These are phyloP conservation scores for Davidsoniella eucalypti DNA, from an alignment of 2,329 filamentous ascomycete species.

Conservation along the genomic window DNA sequence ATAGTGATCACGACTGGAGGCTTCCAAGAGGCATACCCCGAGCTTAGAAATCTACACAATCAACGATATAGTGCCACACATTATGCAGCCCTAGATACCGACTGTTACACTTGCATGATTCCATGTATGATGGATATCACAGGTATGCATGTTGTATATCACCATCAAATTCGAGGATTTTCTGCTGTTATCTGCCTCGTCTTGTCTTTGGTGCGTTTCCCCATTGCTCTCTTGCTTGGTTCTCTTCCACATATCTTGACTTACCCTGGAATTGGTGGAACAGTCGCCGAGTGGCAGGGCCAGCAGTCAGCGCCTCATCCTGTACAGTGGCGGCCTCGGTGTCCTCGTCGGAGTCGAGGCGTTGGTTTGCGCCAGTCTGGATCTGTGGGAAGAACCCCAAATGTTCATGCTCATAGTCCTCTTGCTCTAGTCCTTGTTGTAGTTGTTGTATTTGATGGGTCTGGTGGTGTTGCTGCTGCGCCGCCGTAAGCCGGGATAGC, in stretches of 20 bases:
- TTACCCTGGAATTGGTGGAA: conserved; percentile 10
- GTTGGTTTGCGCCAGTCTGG: background rate
- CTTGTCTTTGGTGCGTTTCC: too few species aligned
- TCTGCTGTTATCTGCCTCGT: too few species aligned
- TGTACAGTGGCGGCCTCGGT: conserved; percentile 1
- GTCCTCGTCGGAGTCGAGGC: conserved; percentile 2
- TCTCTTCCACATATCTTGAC: background rate
- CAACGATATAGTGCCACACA: too few species aligned
- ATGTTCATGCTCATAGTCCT: background rate
- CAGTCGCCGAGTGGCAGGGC: conserved; percentile 3
- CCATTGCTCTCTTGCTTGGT: background rate
- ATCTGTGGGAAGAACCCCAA: background rate
- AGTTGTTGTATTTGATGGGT: background rate
- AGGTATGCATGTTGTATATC: too few species aligned
- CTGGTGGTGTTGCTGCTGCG: background rate
- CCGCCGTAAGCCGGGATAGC: conserved; percentile 2
- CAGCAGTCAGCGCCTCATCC: background rate
- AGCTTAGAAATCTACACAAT: too few species aligned
- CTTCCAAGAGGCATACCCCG: too few species aligned
- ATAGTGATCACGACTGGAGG: too few species aligned
- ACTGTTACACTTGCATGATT: too few species aligned
- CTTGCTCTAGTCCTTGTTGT: background rate
- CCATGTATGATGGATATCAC: too few species aligned
- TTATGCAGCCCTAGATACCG: too few species aligned
- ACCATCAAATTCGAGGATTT: too few species aligned